Evolutionary conservation across 306 rosid species (phyloP), one percentile per base, ranked within the genome.

Genomic region (Prunus mume): DNA sequence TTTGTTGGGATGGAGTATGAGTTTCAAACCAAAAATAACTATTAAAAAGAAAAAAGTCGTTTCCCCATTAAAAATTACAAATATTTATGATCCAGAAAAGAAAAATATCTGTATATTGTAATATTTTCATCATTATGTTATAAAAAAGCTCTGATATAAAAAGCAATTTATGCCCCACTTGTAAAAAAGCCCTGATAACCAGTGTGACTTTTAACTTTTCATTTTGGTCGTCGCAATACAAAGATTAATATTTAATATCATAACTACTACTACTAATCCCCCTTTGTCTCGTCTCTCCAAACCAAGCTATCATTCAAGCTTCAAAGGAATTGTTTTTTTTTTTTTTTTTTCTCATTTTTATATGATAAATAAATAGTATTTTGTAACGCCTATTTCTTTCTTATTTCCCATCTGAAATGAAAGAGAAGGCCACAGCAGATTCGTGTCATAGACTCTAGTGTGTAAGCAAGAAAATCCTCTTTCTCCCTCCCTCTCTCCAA

Each of bases 281-380:
- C 47, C 22, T 1, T 65, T 32, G 49, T 65, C 25, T 22, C 34
- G 34, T 38, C 51, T 14, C 41, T 46, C 10, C 61, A 19, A 52
- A 6, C 77, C 54, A 72, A 43, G 55, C 20, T 72, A 65, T 18
- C 17, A 32, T 55, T 72, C 73, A 79, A 65, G 49, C 20, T 28
- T 65, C 18, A 58, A 15, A 41, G 43, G 12, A 12, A 62, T 58
- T 63, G 9, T 1, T 22, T 14, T 66, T 22, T 0, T 22, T 22
- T 0, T 32, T 30, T 32, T 66, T 34, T 34, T 0, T 34, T 30
- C 62, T 72, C 24, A 54, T 65, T 46, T 79, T 15, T 47, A 13
- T 58, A 20, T 22, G 25, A 7, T 34, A 65, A 64, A 68, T 17
- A 25, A 9, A 25, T 61, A 25, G 52, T 11, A 20, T 7, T 24